Percentiles rank a stretch among this genome's conserved stretches.
Conservation (phyloP, 2,329 filamentous ascomycete species). For the Clarireedia homoeocarpa region DNA sequence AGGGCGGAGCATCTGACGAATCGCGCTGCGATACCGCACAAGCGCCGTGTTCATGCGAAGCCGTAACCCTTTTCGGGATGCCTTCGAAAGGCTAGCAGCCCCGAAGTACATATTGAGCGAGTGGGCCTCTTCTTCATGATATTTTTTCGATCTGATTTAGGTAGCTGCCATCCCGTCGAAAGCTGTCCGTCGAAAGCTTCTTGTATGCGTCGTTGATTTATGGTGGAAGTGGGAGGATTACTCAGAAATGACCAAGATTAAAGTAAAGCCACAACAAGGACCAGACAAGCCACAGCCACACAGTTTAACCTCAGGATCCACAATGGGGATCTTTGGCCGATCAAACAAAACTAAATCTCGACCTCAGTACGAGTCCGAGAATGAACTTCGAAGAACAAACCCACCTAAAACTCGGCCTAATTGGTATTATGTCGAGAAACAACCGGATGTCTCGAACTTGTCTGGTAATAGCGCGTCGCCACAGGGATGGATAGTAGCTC, state of each 20-base stretch:
- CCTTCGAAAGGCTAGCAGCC: too few species aligned
- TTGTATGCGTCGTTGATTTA: too few species aligned
- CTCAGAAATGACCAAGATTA: neutral
- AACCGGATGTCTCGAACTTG: neutral
- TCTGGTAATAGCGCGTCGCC: slow-evolving; percentile 2
- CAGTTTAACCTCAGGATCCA: neutral
- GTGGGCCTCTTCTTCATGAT: too few species aligned
- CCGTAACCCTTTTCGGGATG: too few species aligned
- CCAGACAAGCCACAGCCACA: neutral
- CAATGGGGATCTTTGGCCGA: slow-evolving; percentile 26
- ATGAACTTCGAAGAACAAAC: neutral
- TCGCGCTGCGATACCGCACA: neutral
- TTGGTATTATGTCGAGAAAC: slow-evolving; percentile 3
- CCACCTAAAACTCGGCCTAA: neutral
- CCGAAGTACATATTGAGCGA: too few species aligned
- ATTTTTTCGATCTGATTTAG: too few species aligned
- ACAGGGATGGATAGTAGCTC: slow-evolving; percentile 17
- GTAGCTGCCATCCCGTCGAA: too few species aligned
- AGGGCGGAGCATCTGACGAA: neutral
- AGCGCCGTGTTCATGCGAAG: too few species aligned
- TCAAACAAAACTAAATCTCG: slow-evolving; percentile 22
- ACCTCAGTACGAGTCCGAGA: slow-evolving; percentile 7
- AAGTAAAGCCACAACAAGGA: neutral
- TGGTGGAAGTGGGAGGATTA: too few species aligned
- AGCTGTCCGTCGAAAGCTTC: too few species aligned